Evolutionary conservation across 129 eudicot genomes (phyloP).

Genomic region (Flaveria linearis): DNA sequence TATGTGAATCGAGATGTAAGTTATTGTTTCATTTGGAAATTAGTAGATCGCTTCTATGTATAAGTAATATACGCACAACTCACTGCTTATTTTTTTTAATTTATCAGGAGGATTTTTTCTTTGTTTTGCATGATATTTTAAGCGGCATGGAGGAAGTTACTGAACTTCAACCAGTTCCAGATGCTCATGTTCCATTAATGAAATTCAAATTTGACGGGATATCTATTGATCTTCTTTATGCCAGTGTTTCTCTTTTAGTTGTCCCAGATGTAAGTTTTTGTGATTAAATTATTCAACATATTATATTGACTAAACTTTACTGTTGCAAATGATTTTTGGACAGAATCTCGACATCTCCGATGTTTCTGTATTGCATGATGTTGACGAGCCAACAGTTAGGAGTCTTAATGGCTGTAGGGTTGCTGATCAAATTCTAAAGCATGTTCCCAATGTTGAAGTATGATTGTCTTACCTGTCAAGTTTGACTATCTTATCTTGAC

Average conservation of each 20-base stretch:
- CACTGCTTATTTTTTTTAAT: background rate
- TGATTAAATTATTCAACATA: background rate
- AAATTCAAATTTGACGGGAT: conserved; percentile 77
- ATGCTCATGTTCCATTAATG: conserved; percentile 95
- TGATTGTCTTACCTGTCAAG: no score
- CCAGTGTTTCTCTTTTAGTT: conserved; percentile 68
- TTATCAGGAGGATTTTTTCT: conserved; percentile 78
- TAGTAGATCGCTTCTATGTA: background rate
- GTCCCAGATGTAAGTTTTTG: conserved; percentile 71
- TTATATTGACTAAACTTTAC: background rate
- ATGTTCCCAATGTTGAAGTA: conserved; percentile 86
- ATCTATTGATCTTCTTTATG: conserved; percentile 78
- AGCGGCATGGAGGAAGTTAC: conserved; percentile 64
- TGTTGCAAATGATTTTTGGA: background rate
- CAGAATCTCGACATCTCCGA: conserved; percentile 83
- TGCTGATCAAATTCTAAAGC: conserved; percentile 89
- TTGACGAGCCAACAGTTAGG: conserved; percentile 78
- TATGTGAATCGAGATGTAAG: conserved; percentile 84
- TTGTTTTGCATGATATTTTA: conserved; percentile 57
- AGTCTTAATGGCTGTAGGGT: conserved; percentile 87
- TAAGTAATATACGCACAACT: background rate
- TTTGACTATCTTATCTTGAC: background rate
- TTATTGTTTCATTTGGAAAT: background rate
- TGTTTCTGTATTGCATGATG: conserved; percentile 56
- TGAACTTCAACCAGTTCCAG: conserved; percentile 83